Conservation (phyloP, 345 rosid species). For the Populus pruinosa region DNA sequence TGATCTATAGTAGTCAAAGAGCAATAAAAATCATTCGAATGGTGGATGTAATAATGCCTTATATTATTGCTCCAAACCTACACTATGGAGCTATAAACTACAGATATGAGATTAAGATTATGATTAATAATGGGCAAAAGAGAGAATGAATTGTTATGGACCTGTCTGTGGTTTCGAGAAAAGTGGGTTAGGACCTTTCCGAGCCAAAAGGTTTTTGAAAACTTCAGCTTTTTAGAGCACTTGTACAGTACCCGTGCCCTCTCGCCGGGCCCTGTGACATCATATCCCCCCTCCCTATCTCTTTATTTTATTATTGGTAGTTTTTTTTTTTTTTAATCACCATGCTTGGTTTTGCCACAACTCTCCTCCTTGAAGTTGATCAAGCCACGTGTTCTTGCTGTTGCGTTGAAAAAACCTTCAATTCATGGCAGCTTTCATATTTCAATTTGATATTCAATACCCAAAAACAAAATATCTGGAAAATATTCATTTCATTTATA, state of each 20-base stretch:
- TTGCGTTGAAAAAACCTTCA: not conserved
- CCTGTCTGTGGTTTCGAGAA: slow-evolving; percentile 5
- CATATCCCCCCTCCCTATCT: slow-evolving; percentile 13
- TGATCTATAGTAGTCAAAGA: not conserved
- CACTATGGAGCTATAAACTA: not conserved
- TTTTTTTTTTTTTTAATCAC: not conserved
- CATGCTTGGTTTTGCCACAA: not conserved
- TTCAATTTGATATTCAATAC: no score
- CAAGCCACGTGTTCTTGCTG: not conserved
- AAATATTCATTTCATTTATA: no score
- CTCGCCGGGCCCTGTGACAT: slow-evolving; percentile 19
- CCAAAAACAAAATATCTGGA: no score
- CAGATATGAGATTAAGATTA: not conserved
- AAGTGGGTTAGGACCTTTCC: not conserved
- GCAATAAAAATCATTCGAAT: not conserved
- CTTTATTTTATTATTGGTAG: no score
- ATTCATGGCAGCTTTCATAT: no score
- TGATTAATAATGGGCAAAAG: not conserved
- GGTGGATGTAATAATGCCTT: not conserved
- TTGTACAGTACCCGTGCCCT: slow-evolving; percentile 27
- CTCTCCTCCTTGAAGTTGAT: not conserved
- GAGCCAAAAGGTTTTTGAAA: slow-evolving; percentile 9
- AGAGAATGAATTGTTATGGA: not conserved
- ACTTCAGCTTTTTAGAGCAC: slow-evolving; percentile 44
- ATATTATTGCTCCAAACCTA: not conserved